Percentiles rank a stretch among this genome's conserved stretches.
Conservation (phyloP, 2,329 filamentous ascomycete genomes). For the Cadophora malorum region DNA sequence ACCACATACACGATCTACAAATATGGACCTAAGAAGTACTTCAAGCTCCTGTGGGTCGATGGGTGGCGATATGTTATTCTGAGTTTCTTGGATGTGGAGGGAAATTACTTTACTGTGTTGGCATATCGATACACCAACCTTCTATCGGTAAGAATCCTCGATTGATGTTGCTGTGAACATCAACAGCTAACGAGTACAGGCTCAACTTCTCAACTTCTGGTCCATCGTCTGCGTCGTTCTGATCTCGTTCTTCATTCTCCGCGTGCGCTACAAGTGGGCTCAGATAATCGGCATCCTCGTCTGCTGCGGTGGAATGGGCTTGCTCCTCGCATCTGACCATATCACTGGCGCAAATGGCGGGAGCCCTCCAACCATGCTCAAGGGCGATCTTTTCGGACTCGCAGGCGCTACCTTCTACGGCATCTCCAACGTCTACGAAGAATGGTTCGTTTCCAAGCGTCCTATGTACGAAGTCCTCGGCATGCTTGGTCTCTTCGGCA, state of each 20-base stretch:
- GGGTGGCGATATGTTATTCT: slow-evolving; percentile 96
- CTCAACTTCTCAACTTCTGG: slow-evolving; percentile 98
- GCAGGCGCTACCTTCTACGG: slow-evolving; percentile 92
- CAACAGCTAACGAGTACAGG: slow-evolving; percentile 63
- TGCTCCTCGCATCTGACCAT: slow-evolving; percentile 87
- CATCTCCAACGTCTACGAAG: slow-evolving; percentile 87
- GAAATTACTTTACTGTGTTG: slow-evolving; percentile 97
- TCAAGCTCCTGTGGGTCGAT: slow-evolving; percentile 66
- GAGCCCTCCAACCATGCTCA: slow-evolving; percentile 73
- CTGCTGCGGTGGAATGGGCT: slow-evolving; percentile 87
- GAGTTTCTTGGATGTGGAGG: slow-evolving; percentile 91
- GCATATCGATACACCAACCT: slow-evolving; percentile 70
- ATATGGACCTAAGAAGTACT: slow-evolving; percentile 78
- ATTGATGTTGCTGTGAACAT: not conserved
- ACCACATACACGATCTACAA: slow-evolving; percentile 78
- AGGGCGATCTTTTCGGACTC: slow-evolving; percentile 91
- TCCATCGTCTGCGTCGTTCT: slow-evolving; percentile 91
- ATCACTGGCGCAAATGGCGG: slow-evolving; percentile 77
- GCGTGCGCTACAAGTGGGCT: slow-evolving; percentile 86
- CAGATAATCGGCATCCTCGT: slow-evolving; percentile 88
- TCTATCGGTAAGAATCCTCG: slow-evolving; percentile 23
- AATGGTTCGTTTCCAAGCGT: slow-evolving; percentile 87
- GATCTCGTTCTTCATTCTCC: slow-evolving; percentile 81
- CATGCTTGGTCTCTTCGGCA: slow-evolving; percentile 86
- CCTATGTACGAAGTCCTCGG: slow-evolving; percentile 93